Base-by-base conservation (phyloP, 768 basidiomycete species). In the Botryobasidium botryosum region DNA sequence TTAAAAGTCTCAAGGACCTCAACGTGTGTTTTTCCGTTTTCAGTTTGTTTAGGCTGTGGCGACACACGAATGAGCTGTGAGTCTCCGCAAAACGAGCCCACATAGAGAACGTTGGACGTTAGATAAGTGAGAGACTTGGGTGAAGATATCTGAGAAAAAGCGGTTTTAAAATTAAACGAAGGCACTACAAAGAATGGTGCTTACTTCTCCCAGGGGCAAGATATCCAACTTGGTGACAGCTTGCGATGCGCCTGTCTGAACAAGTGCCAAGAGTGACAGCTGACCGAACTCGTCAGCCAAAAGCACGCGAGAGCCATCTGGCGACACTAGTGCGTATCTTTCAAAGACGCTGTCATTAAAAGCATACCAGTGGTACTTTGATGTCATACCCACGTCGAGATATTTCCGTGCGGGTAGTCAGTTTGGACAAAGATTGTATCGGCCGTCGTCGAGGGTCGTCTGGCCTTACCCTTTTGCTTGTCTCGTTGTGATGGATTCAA, bases 81-180 rank as follows among this genome's bases (percentile, higher is more conserved):
- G 56, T 90, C 77, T 15, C 84, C 85, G 13, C 71, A 64, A 51
- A 86, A 80, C 5, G 87, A 90, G 15, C 86, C 83, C 18, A 88
- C 64, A 54, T 77, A 92, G 6, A 88, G 50, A 6, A 71, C 60
- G 57, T 83, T 77, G 38, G 72, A 68, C 4, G 74, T 67, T 10
- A 94, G 66, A 52, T 86, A 79, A 1, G 79, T 74, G 48, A 92
- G 55, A 8, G 75, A 69, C 7, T 68, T 80, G 0, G 85, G 64
- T 7, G 84, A 67, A 1, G 86, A 82, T 25, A 71, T 70, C 83
- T 86, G 36, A 23, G 24, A 32, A 33, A 43, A 1, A 49, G 13
- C 2, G 46, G 35, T 33, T 13, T 40, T 55, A 10, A 35, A 47
- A n/a, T 39, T 23, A 7, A 35, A 44, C 25, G 12, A 5, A 1